phyloP scores from a whole-genome alignment of 1,139 yeast genomes.

The Geotrichum fermentans region DNA sequence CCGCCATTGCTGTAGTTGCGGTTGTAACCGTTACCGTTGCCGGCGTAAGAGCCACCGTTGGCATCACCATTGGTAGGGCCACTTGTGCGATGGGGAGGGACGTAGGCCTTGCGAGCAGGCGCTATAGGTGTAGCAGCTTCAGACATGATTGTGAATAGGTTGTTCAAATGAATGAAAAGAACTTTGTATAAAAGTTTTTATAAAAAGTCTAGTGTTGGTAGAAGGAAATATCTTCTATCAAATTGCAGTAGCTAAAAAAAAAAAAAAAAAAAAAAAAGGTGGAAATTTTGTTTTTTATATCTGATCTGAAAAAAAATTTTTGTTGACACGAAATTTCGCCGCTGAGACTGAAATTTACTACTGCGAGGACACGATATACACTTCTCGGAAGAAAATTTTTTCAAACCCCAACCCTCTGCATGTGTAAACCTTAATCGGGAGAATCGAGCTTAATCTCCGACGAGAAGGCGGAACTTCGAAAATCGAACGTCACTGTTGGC shows the following conservation, averaged over 20 bases:
- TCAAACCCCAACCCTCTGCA: background rate
- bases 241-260: background rate
- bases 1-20: conserved; percentile 1
- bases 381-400: background rate
- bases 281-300: background rate
- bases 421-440: no score
- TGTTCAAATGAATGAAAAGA: background rate
- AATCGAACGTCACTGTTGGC: no score
- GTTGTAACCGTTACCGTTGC: background rate
- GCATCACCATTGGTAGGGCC: conserved; percentile 6
- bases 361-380: background rate
- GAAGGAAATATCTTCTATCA: conserved; percentile 12
- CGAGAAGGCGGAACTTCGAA: no score
- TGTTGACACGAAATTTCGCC: background rate
- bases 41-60: conserved; percentile 12
- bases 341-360: conserved; percentile 4
- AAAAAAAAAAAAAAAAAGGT: background rate
- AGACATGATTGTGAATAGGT: conserved; percentile 17
- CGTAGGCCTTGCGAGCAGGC: conserved; percentile 17
- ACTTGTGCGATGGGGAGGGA: conserved; percentile 19
- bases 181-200: background rate
- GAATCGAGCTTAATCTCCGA: no score
- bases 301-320: background rate
- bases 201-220: background rate
- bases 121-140: conserved; percentile 14